These are phyloP conservation scores for Helminthosporium solani DNA, from an alignment of 2,329 filamentous ascomycete genomes.

Conservation along the genomic window DNA sequence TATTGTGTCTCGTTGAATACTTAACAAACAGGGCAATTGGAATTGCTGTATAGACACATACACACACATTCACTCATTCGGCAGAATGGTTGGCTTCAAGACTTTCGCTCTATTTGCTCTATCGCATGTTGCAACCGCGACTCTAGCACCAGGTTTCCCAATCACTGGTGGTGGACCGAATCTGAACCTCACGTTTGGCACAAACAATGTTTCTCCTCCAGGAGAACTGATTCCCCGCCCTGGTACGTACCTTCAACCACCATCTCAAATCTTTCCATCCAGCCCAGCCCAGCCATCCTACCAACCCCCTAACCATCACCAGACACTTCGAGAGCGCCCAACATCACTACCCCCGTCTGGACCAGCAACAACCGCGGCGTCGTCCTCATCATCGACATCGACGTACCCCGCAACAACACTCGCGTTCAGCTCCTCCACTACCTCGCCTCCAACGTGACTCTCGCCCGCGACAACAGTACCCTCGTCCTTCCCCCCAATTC, in stretches of 20 bases:
- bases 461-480: constrained; percentile 7
- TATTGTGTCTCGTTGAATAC: no score
- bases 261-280: no score
- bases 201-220: constrained; percentile 33
- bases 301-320: background rate
- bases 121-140: constrained; percentile 15
- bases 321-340: constrained; percentile 31
- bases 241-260: constrained; percentile 18
- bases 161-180: constrained; percentile 14
- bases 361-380: constrained; percentile 14
- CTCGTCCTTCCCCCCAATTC: constrained; percentile 14
- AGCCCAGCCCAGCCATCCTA: background rate
- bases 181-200: constrained; percentile 33
- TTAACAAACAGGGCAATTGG: no score
- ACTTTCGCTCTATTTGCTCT: constrained; percentile 14
- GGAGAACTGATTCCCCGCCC: constrained; percentile 35
- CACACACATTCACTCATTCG: background rate
- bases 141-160: constrained; percentile 34
- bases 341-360: constrained; percentile 22
- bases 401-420: constrained; percentile 34
- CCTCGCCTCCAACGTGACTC: constrained; percentile 31
- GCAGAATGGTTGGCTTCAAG: background rate
- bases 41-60: no score
- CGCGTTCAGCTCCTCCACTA: constrained; percentile 37
- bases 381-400: constrained; percentile 35